Evolutionary conservation across 306 rosid genomes (phyloP), one percentile per base, ranked within the genome.

Genomic region (Castanea sativa): DNA sequence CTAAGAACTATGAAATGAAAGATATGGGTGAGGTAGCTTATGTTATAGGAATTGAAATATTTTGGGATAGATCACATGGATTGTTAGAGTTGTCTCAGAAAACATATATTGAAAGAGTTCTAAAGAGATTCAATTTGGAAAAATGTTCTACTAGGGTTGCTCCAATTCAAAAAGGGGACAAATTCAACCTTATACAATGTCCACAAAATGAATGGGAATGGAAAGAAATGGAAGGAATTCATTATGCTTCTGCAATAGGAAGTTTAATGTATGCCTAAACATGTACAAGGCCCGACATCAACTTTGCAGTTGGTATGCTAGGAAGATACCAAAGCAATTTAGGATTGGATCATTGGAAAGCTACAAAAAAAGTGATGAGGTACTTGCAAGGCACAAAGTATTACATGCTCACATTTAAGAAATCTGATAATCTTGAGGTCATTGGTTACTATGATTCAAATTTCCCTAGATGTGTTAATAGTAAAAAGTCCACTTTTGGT

Each of bases 331-430:
- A 25, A 32, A 15, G 16, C 1, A 55, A 52, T 73, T 49, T 7
- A 5, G 8, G 51, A 3, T 9, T 6, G 19, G 64, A 15, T 53
- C 76, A 73, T 55, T 52, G 65, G 76, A 20, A 29, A 25, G 25
- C 76, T 4, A 51, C 49, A 4, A 73, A 73, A 52, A 73, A 73
- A 73, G 64, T 73, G 32, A 14, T 30, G 64, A 73, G 51, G 11
- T 73, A 73, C 10, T 41, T 30, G 6, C 5, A 2, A 5, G 19
- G 27, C 15, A 73, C 65, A 15, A 73, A 55, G 7, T 18, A 55
- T 29, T 55, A 21, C 5, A 71, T 43, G 58, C 57, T 71, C 4
- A 56, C 43, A 2, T 71, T 41, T 29, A 71, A 9, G 33, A 43
- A 10, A 4, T n/a, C 0, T 25, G 30, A 53, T 4, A 6, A 16